Evolutionary conservation across 352 stramenopile species (phyloP), one percentile per base, ranked within the genome.

Genomic region (Pythium sukuiense): DNA sequence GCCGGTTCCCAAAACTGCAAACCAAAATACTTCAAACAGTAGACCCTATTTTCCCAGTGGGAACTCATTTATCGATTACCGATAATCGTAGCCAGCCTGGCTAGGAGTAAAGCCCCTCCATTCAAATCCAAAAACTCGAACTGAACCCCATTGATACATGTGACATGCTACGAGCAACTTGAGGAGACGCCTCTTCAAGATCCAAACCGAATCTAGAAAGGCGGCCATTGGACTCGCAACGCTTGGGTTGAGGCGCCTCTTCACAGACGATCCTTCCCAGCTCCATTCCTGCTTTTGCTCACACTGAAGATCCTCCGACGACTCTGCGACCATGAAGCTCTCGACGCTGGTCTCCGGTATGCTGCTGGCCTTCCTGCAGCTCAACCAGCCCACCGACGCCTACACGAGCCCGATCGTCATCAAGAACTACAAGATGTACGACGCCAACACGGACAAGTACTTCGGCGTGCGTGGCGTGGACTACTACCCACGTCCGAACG

Each of bases 401-500:
- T 85, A 84, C 68, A 85, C 76, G 12, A 85, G 85, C 53, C 82
- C 82, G n/a, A 76, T 90, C 69, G 64, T 66, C 26, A 76, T 85
- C 71, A 85, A 89, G 43, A 72, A 73, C 48, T 83, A 86, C 74
- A 88, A 87, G 52, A 84, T 94, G 65, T 97, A 93, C 59, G 85
- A 97, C 64, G 70, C 74, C 56, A 79, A 81, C 30, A 94, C 82
- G 3, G 84, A 80, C 35, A 70, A 87, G n/a, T 78, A 88, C 33
- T 92, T 96, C 64, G 65, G 72, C 14, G 79, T 92, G 26, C 77
- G 79, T 29, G 90, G 90, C 9, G 84, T 96, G 46, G 85, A 90
- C 68, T 96, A 96, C 73, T 96, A 95, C 70, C 88, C 88, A 8
- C 83, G 90, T 4, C 87, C 90, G 3, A 97, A 97, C 61, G 63